These are phyloP conservation scores for Daphne laureola DNA, from an alignment of 441 rosid genomes.

Conservation along the genomic window DNA sequence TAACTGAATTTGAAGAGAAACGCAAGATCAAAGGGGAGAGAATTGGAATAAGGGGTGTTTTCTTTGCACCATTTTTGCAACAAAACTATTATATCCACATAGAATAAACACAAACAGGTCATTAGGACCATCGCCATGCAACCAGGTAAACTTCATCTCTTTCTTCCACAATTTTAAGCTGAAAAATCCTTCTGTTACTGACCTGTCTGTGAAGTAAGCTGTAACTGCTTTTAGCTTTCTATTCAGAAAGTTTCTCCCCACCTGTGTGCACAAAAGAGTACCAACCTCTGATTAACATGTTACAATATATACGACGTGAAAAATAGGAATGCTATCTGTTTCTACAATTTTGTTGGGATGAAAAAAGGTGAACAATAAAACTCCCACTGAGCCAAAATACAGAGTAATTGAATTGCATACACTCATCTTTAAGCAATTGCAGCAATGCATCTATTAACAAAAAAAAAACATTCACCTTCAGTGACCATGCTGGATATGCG, in stretches of 20 bases:
- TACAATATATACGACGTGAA: background rate
- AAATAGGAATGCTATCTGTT: too few relatives aligned
- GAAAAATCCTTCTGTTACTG: slow-evolving; percentile 11
- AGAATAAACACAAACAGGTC: too few relatives aligned
- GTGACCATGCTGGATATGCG: slow-evolving; percentile 56
- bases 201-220: slow-evolving; percentile 50
- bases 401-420: background rate
- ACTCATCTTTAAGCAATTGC: background rate
- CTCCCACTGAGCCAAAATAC: too few relatives aligned
- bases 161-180: slow-evolving; percentile 2
- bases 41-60: too few relatives aligned
- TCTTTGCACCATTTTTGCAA: too few relatives aligned
- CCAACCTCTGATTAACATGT: background rate
- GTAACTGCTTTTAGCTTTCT: slow-evolving; percentile 85
- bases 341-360: too few relatives aligned
- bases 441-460: too few relatives aligned
- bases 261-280: slow-evolving; percentile 29
- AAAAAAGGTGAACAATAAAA: too few relatives aligned
- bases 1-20: too few relatives aligned
- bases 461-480: slow-evolving; percentile 45
- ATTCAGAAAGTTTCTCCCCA: slow-evolving; percentile 77
- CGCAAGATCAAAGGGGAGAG: too few relatives aligned
- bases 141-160: background rate
- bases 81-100: too few relatives aligned
- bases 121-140: too few relatives aligned